Conservation (phyloP, 768 basidiomycete species). For the Tephrocybe sp. region DNA sequence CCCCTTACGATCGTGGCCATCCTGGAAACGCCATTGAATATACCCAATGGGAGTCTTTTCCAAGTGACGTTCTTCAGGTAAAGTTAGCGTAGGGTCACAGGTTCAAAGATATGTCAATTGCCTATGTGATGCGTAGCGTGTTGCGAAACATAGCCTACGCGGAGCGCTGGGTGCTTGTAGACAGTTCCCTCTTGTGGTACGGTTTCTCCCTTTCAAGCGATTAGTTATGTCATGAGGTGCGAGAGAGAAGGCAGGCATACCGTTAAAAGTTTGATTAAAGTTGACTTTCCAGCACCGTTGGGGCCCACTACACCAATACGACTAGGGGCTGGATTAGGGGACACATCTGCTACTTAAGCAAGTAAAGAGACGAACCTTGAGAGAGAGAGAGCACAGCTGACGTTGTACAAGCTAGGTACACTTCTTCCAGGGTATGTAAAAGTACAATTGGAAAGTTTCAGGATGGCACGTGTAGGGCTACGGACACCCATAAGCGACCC, state of each 20-base stretch:
- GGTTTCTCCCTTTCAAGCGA: conserved; percentile 67
- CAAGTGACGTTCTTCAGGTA: conserved; percentile 73
- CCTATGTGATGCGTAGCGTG: conserved; percentile 98
- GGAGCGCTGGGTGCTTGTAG: conserved; percentile 91
- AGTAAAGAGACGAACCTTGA: conserved; percentile 60
- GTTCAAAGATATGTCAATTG: conserved; percentile 21
- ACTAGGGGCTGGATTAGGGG: conserved; percentile 38
- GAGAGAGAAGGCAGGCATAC: conserved; percentile 37
- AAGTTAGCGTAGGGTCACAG: conserved; percentile 6
- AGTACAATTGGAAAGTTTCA: conserved; percentile 89
- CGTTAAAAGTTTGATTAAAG: conserved; percentile 91
- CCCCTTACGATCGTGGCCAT: conserved; percentile 88
- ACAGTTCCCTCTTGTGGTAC: conserved; percentile 88
- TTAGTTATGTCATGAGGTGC: conserved; percentile 7
- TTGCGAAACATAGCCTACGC: conserved; percentile 96
- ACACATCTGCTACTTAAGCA: conserved; percentile 14
- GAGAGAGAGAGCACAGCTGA: conserved; percentile 90
- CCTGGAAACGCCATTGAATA: conserved; percentile 99
- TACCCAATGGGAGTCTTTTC: conserved; percentile 97
- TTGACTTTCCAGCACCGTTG: conserved; percentile 96
- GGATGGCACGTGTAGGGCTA: conserved; percentile 92
- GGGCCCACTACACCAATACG: conserved; percentile 92
- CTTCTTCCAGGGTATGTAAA: conserved; percentile 90
- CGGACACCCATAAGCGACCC: conserved; percentile 97
- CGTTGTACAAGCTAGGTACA: conserved; percentile 80